Base-by-base conservation (phyloP, 176 grass and related monocot species). In the Carex littledalei region DNA sequence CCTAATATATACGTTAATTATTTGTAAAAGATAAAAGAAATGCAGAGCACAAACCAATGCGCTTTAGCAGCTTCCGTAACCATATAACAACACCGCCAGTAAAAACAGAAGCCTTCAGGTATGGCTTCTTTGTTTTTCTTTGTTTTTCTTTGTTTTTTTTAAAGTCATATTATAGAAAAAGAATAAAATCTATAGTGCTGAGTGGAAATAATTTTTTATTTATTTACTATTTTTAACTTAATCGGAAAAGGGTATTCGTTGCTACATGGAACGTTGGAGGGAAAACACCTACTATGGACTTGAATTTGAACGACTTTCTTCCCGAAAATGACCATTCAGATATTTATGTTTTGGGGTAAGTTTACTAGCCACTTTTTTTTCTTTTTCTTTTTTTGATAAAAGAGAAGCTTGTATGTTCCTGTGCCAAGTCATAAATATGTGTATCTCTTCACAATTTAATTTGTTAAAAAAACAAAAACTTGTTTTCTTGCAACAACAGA, bases 191-290 rank as follows among this genome's bases (percentile, higher is more conserved):
- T 91, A 83, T 14, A 66, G 74, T 81, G 20, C 82, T 79, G 58
- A 82, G 0, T 89, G 90, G 52, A 16, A 49, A 73, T 16, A 24
- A 11, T 1, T 50, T 26, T 53, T 53, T 53, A 53, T 26, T 78
- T 55, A 54, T 49, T 78, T 17, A 78, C 22, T 78, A 78, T 29
- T 32, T 76, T 54, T 16, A 20, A 34, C 14, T 15, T 67, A 24
- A 55, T 16, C 24, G 14, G 6, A 84, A 41, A 83, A 97, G 95
- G 89, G 83, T 97, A 91, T 97, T 97, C 80, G 91, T 94, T 26
- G 90, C 95, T 82, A 97, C 95, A 21, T 97, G 95, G 95, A 97
- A 97, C 39, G 95, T 94, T 63, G 92, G 92, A 64, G 95, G 95
- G 85, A 97, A 94, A 62, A 39, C 92, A 8, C 95, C 95, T 63